Conservation (phyloP, 352 stramenopile species). For the Phytopythium delawarense region DNA sequence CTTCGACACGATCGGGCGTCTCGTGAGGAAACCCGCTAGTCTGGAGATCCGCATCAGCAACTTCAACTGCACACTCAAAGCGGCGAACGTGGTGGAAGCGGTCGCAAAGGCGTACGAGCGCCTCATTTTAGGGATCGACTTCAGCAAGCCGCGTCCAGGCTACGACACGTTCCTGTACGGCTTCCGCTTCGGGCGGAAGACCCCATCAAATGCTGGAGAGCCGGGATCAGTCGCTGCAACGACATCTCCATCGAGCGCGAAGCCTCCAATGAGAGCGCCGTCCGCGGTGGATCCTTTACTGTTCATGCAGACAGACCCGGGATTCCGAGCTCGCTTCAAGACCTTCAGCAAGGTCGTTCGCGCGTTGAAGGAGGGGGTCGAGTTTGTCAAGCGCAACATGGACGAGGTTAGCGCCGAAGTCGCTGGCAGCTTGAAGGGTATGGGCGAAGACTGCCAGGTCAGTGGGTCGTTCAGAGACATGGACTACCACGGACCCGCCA, state of each 20-base stretch:
- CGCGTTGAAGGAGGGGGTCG: conserved; percentile 41
- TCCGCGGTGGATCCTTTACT: conserved; percentile 10
- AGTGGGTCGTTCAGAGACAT: conserved; percentile 59
- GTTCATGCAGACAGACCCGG: conserved; percentile 5
- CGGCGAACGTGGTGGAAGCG: conserved; percentile 49
- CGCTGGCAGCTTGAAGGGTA: conserved; percentile 41
- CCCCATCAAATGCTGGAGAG: conserved; percentile 1
- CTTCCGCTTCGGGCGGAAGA: conserved; percentile 69
- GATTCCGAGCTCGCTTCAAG: conserved; percentile 44
- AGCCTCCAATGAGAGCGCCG: conserved; percentile 1
- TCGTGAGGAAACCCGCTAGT: conserved; percentile 45
- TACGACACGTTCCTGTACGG: conserved; percentile 58
- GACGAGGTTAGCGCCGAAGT: conserved; percentile 49
- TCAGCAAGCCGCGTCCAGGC: conserved; percentile 43
- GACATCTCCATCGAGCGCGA: not conserved
- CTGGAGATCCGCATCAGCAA: conserved; percentile 48
- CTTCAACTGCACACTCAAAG: conserved; percentile 57
- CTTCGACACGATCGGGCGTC: conserved; percentile 41
- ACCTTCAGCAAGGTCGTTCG: conserved; percentile 59
- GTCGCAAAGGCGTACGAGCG: conserved; percentile 62
- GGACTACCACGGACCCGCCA: conserved; percentile 50
- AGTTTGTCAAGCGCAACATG: conserved; percentile 56
- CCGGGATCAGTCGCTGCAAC: conserved; percentile 7
- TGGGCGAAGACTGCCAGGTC: conserved; percentile 45
- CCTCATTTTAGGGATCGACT: conserved; percentile 56